Conservation (phyloP, 2,329 filamentous ascomycete species). For the Aureobasidium sp. region DNA sequence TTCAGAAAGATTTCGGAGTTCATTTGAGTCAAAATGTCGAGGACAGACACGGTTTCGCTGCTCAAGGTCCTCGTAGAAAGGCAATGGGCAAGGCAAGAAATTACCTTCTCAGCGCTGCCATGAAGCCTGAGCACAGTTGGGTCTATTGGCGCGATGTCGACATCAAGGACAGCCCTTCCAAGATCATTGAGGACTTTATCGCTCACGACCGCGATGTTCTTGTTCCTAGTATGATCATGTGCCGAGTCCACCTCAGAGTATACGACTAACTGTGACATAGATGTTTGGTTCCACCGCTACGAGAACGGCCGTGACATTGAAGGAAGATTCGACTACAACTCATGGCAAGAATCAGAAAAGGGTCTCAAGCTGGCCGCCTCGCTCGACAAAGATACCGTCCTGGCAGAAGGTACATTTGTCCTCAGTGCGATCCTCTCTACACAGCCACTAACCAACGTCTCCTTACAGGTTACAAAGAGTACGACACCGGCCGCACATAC, state of each 20-base stretch:
- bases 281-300: constrained; percentile 96
- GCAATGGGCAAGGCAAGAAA: constrained; percentile 86
- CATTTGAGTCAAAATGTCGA: constrained; percentile 70
- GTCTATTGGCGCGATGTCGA: constrained; percentile 98
- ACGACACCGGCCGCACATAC: constrained; percentile 80
- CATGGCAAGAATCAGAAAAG: constrained; percentile 91
- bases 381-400: constrained; percentile 70
- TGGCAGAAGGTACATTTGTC: constrained; percentile 70
- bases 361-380: constrained; percentile 65
- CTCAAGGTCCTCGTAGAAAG: constrained; percentile 84
- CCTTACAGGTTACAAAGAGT: constrained; percentile 75
- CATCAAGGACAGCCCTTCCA: constrained; percentile 80
- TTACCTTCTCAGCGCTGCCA: constrained; percentile 73
- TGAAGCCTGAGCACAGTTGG: constrained; percentile 95
- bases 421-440: not conserved
- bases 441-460: constrained; percentile 9
- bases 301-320: constrained; percentile 74
- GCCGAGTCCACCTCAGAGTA: not conserved
- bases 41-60: constrained; percentile 76
- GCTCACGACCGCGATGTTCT: constrained; percentile 88
- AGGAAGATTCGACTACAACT: constrained; percentile 98
- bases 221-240: constrained; percentile 70
- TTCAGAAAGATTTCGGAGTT: constrained; percentile 86
- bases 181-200: constrained; percentile 90
- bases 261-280: constrained; percentile 40